phyloP scores from a whole-genome alignment of 2,329 filamentous ascomycete species.

The Volutella citrinella region DNA sequence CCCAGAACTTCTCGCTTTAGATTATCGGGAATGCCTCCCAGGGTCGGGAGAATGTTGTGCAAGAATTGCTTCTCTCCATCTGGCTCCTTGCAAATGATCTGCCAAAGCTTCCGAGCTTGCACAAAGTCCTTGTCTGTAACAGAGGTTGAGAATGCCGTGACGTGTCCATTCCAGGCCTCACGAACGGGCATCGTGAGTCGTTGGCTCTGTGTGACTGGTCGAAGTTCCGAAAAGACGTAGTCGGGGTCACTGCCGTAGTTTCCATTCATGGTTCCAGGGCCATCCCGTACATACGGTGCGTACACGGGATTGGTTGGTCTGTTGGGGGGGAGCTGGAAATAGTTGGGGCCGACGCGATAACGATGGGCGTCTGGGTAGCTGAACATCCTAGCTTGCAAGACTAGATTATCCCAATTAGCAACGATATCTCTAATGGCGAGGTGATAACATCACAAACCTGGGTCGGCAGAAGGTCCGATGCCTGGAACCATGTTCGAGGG shows the following conservation, averaged over 20 bases:
- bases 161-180: conserved; percentile 18
- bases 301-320: conserved; percentile 18
- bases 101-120: conserved; percentile 21
- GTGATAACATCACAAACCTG: conserved; percentile 25
- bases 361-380: conserved; percentile 61
- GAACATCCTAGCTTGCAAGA: conserved; percentile 60
- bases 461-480: conserved; percentile 60
- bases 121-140: conserved; percentile 19
- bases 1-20: conserved; percentile 12
- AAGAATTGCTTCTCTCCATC: conserved; percentile 17
- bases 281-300: conserved; percentile 23
- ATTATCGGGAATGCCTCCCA: conserved; percentile 13
- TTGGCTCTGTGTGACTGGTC: conserved; percentile 38
- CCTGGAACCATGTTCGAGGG: conserved; percentile 65
- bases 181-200: conserved; percentile 18
- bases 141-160: conserved; percentile 13
- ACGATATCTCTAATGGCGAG: neutral
- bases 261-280: conserved; percentile 19
- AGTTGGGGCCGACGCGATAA: conserved; percentile 57
- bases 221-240: conserved; percentile 27
- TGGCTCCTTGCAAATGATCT: conserved; percentile 17
- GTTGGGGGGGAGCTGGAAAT: conserved; percentile 44
- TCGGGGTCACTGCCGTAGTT: conserved; percentile 27
- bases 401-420: conserved; percentile 1
- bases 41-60: conserved; percentile 17